Percentiles rank a stretch among this genome's conserved stretches.
phyloP scores from a whole-genome alignment of 2,329 filamentous ascomycete genomes.

The Alternaria consortialis region DNA sequence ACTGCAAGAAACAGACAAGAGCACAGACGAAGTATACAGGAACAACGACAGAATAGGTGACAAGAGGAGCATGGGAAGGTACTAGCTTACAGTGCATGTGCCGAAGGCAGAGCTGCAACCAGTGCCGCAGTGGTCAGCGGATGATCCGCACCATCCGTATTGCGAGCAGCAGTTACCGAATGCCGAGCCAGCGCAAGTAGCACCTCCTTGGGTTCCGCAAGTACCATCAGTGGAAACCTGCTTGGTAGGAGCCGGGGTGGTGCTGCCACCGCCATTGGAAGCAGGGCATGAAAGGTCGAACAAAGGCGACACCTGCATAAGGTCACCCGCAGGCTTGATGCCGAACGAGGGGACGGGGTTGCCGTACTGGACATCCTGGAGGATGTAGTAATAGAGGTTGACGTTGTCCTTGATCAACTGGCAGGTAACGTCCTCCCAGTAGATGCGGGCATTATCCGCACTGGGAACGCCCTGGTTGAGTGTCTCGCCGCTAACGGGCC shows the following conservation, averaged over 20 bases:
- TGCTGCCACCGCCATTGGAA: background rate
- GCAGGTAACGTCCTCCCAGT: slow-evolving; percentile 83
- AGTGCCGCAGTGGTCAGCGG: slow-evolving; percentile 18
- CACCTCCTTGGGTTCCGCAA: slow-evolving; percentile 13
- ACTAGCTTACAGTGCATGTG: slow-evolving; percentile 32
- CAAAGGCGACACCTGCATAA: slow-evolving; percentile 40
- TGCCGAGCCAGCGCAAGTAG: slow-evolving; percentile 18
- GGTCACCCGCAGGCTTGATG: slow-evolving; percentile 63
- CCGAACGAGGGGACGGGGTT: slow-evolving; percentile 76
- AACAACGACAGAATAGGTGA: slow-evolving; percentile 26
- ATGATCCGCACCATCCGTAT: slow-evolving; percentile 25
- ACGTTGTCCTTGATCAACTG: slow-evolving; percentile 65
- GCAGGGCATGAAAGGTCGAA: slow-evolving; percentile 50
- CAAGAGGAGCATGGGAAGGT: slow-evolving; percentile 27
- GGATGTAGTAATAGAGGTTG: slow-evolving; percentile 75
- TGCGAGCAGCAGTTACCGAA: slow-evolving; percentile 25
- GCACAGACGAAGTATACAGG: slow-evolving; percentile 26
- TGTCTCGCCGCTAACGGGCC: slow-evolving; percentile 76
- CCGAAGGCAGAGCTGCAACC: slow-evolving; percentile 4
- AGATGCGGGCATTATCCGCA: slow-evolving; percentile 75
- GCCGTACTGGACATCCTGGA: slow-evolving; percentile 70
- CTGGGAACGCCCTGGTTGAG: slow-evolving; percentile 69
- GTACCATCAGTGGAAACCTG: slow-evolving; percentile 19
- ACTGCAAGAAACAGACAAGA: slow-evolving; percentile 11
- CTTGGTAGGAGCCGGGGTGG: background rate